Evolutionary conservation across 495 filamentous ascomycete species (phyloP), one percentile per base, ranked within the genome.

Genomic region (Penicillium roqueforti): DNA sequence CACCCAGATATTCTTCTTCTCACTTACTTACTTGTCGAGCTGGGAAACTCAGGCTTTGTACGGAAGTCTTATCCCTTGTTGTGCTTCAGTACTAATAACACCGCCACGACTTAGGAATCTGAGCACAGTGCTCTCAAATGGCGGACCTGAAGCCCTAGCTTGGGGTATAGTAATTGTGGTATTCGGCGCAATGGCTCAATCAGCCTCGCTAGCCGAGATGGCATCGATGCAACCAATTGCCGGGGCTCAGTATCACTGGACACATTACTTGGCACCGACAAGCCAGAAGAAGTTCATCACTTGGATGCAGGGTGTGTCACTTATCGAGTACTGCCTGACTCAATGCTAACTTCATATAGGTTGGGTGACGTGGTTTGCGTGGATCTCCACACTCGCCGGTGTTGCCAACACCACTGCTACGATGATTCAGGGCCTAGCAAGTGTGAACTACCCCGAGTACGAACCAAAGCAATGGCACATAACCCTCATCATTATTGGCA

Each of bases 161-260:
- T 61, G 54, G 58, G 58, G 58, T 0, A 58, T 61, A 19, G 48
- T 57, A 2, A 64, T 65, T 16, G 59, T 63, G 26, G 53, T 56
- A 1, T 49, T 28, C 28, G 65, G 63, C 1, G 57, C 54, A 18
- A 49, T 66, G 36, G 60, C 65, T 8, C 53, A 54, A 37, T 58
- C 57, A 2, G 60, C 64, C 29, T 68, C 63, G 8, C 38, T 71
- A 23, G 67, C 67, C 4, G 68, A 69, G 38, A 66, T 71, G 63
- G 68, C 66, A 1, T 66, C 68, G 4, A 66, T 66, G 54, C 59
- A 48, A 34, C 62, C 64, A 25, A 63, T 64, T 32, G 56, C 57
- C 4, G 63, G 69, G 25, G 67, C 65, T 7, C 67, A 71, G 36
- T 71, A 62, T 44, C 67, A 69, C 36, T 78, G 74, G 76, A 69